Percentiles rank a stretch among this genome's conserved stretches.
Evolutionary conservation across 2,329 filamentous ascomycete species (phyloP).

Genomic region (Fusarium agapanthi): DNA sequence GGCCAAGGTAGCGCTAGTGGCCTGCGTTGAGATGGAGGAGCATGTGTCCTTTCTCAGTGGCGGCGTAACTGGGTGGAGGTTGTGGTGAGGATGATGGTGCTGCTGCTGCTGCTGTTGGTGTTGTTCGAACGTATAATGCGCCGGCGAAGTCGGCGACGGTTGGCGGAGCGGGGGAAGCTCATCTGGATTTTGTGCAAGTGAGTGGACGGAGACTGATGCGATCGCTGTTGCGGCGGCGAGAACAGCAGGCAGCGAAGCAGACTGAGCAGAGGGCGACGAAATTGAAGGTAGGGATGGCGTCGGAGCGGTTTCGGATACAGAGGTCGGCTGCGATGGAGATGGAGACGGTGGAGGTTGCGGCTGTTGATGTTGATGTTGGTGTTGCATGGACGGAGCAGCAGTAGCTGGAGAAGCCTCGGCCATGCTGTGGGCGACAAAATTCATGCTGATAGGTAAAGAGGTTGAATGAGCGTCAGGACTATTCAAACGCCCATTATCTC

Average conservation of each 20-base stretch:
- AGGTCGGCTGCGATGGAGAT: slow-evolving; percentile 40
- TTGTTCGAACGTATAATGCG: slow-evolving; percentile 42
- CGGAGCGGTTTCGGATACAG: slow-evolving; percentile 37
- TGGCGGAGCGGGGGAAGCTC: slow-evolving; percentile 42
- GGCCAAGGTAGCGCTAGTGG: slow-evolving; percentile 54
- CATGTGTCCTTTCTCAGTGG: slow-evolving; percentile 58
- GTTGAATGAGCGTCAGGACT: slow-evolving; percentile 17
- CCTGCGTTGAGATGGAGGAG: slow-evolving; percentile 63
- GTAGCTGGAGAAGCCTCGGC: slow-evolving; percentile 42
- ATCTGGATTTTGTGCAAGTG: slow-evolving; percentile 38
- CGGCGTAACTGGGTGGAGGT: slow-evolving; percentile 44
- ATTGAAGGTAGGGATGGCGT: slow-evolving; percentile 40
- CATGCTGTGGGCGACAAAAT: slow-evolving; percentile 50
- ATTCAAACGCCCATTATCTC: slow-evolving; percentile 42
- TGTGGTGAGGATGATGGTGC: slow-evolving; percentile 39
- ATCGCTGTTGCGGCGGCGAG: slow-evolving; percentile 35
- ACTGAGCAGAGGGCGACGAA: slow-evolving; percentile 41
- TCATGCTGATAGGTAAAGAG: slow-evolving; percentile 45
- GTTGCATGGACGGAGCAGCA: slow-evolving; percentile 24
- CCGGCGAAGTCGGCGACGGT: slow-evolving; percentile 40
- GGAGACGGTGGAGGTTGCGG: slow-evolving; percentile 39
- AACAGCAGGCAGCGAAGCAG: slow-evolving; percentile 39
- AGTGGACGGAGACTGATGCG: slow-evolving; percentile 32
- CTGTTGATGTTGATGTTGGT: slow-evolving; percentile 37
- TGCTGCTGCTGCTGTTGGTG: slow-evolving; percentile 38